Base-by-base conservation (phyloP, 192 early-diverging fungal genomes). In the Coemansia sp. region DNA sequence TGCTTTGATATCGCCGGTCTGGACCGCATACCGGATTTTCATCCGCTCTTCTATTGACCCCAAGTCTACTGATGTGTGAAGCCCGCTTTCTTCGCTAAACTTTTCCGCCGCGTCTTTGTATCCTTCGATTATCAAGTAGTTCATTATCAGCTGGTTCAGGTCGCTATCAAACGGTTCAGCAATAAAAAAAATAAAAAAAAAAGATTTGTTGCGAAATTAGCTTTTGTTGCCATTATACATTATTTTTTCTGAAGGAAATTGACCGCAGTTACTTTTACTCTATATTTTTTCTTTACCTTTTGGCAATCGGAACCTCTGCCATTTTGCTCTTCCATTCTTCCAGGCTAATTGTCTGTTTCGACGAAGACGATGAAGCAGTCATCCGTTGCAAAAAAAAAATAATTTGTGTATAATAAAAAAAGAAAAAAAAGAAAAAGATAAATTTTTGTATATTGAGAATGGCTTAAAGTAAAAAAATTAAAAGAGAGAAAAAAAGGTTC, bases 41-140 rank as follows among this genome's bases (percentile, higher is more conserved):
- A 96, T 97, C 14, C 96, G 90, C 68, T 97, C 95, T 65, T 98
- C 90, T 64, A 98, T 98, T 0, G 91, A 93, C 20, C 87, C 87
- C 60, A 98, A 71, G 71, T 99, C 95, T 5, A 96, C 89, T 14
- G 75, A 86, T 5, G 93, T 91, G 37, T 86, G 78, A 3, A 98
- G 77, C 0, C 94, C 93, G 56, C 92, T 88, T 68, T 99, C 98
- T 41, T 87, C 75, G 71, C 90, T 91, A 71, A 99, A 98, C 80
- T 96, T 94, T 80, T 98, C 94, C 0, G 96, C 98, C 0, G 98
- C 98, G 74, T 98, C 96, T 80, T 96, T 98, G 87, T 96, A 98
- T 8, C 98, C 98, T 79, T 99, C 98, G 54, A 99, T 96, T 12
- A 98, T 90, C 22, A 99, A 83, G 65, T 99, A 99, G 86, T 99